phyloP scores from a whole-genome alignment of 441 rosid species.

The Brassica hybrid region DNA sequence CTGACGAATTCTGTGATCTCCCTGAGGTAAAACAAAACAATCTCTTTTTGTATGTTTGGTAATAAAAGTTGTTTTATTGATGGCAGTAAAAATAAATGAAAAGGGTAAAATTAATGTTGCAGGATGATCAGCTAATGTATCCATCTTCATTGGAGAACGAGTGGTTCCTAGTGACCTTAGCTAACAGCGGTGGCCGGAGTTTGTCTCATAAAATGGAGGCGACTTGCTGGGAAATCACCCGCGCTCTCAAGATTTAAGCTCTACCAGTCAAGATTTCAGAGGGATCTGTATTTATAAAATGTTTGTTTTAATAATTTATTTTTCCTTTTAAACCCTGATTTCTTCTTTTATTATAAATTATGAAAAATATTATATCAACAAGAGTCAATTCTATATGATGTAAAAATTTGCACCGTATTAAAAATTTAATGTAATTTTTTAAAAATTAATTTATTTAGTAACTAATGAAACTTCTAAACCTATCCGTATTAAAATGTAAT shows the following conservation, averaged over 20 bases:
- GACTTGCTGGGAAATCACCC: slow-evolving; percentile 77
- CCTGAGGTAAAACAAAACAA: slow-evolving; percentile 67
- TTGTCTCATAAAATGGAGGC: slow-evolving; percentile 35
- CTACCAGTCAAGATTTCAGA: slow-evolving; percentile 1
- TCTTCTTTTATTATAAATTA: neutral
- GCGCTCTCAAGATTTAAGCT: slow-evolving; percentile 57
- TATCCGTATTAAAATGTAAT: no score
- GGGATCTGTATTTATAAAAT: neutral
- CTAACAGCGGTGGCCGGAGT: slow-evolving; percentile 50
- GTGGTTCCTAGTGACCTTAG: slow-evolving; percentile 72
- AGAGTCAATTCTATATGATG: neutral
- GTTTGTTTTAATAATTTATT: neutral
- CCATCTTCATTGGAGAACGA: slow-evolving; percentile 79
- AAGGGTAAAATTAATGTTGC: slow-evolving; percentile 30
- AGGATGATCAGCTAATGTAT: slow-evolving; percentile 87
- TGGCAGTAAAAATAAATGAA: neutral
- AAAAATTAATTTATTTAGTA: no score
- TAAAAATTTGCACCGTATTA: no score
- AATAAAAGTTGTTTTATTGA: neutral
- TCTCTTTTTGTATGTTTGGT: neutral
- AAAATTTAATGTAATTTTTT: neutral
- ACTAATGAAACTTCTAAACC: neutral
- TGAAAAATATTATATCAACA: neutral
- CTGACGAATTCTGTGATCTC: slow-evolving; percentile 80
- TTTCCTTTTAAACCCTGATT: neutral